Percentiles rank a stretch among this genome's conserved stretches.
phyloP scores from a whole-genome alignment of 805 yeast genomes.

The Teunomyces lycoperdinae region DNA sequence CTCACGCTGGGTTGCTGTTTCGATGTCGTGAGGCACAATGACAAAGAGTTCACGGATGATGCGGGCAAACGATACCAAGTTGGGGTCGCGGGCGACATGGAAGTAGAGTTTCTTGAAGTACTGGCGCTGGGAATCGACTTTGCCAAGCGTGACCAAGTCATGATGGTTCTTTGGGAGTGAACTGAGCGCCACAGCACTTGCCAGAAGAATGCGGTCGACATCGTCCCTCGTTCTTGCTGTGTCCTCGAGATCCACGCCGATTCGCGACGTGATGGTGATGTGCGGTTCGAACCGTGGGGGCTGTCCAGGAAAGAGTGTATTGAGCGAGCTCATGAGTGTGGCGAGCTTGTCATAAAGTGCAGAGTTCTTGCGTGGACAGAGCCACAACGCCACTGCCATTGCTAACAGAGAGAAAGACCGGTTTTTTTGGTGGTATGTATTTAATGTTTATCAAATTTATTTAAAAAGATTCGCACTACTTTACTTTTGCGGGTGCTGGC shows the following conservation, averaged over 20 bases:
- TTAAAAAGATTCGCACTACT: too few relatives aligned
- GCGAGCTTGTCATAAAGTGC: slow-evolving; percentile 54
- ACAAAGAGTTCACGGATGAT: slow-evolving; percentile 59
- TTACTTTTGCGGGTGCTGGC: too few relatives aligned
- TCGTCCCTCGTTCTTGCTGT: slow-evolving; percentile 46
- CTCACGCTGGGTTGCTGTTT: slow-evolving; percentile 29
- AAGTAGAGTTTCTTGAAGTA: slow-evolving; percentile 55
- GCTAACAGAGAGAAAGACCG: not conserved
- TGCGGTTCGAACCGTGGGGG: slow-evolving; percentile 74
- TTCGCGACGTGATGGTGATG: slow-evolving; percentile 66
- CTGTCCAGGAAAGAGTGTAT: slow-evolving; percentile 65
- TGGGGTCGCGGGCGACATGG: slow-evolving; percentile 44
- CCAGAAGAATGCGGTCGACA: slow-evolving; percentile 55
- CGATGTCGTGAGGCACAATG: slow-evolving; percentile 40
- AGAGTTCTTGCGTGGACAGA: slow-evolving; percentile 59
- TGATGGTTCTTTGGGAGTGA: slow-evolving; percentile 41
- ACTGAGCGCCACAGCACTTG: slow-evolving; percentile 54
- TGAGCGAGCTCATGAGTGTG: slow-evolving; percentile 61
- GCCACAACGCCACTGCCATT: slow-evolving; percentile 66
- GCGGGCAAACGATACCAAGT: slow-evolving; percentile 50
- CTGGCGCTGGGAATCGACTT: slow-evolving; percentile 46
- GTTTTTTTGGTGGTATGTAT: not conserved
- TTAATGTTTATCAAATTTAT: slow-evolving; percentile 9
- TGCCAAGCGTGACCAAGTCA: slow-evolving; percentile 38
- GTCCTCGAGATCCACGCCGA: slow-evolving; percentile 41